Conservation (phyloP, 192 early-diverging fungal genomes). For the Rhizophlyctis rosea region DNA sequence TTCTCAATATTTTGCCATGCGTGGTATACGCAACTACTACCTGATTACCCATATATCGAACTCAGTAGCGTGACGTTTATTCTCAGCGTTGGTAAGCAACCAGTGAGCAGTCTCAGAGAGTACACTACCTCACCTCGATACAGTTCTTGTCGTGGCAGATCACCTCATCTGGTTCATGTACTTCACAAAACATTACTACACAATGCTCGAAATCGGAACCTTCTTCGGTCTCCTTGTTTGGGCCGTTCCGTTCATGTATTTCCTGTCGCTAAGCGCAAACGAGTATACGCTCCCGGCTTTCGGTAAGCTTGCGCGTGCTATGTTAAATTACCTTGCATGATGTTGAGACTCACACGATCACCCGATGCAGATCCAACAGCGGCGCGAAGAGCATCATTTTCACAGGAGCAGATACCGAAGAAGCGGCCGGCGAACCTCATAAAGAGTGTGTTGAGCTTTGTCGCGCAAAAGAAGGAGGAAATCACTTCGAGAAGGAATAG, state of each 20-base stretch:
- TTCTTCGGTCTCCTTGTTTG: slow-evolving; percentile 95
- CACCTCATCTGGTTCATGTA: slow-evolving; percentile 96
- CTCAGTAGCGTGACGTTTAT: slow-evolving; percentile 73
- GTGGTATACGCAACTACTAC: slow-evolving; percentile 77
- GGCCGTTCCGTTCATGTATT: slow-evolving; percentile 89
- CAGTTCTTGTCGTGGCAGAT: slow-evolving; percentile 72
- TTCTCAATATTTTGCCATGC: slow-evolving; percentile 76
- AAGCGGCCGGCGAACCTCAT: neutral
- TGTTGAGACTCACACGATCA: no score
- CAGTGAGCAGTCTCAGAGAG: neutral
- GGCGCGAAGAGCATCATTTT: neutral
- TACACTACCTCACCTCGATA: neutral
- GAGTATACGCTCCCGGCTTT: slow-evolving; percentile 76
- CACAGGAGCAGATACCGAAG: neutral
- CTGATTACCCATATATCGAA: slow-evolving; percentile 79
- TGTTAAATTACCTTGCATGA: no score
- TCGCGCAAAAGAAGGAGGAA: neutral
- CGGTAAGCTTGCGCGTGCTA: slow-evolving; percentile 32
- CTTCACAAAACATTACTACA: slow-evolving; percentile 69
- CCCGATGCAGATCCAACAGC: neutral
- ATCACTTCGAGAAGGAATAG: neutral
- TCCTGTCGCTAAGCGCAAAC: slow-evolving; percentile 90
- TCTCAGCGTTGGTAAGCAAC: slow-evolving; percentile 70
- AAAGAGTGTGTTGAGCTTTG: neutral
- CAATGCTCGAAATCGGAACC: slow-evolving; percentile 77